Percentiles rank a stretch among this genome's conserved stretches.
Conservation (phyloP, 2,329 filamentous ascomycete genomes). For the Ustilaginoidea virens region DNA sequence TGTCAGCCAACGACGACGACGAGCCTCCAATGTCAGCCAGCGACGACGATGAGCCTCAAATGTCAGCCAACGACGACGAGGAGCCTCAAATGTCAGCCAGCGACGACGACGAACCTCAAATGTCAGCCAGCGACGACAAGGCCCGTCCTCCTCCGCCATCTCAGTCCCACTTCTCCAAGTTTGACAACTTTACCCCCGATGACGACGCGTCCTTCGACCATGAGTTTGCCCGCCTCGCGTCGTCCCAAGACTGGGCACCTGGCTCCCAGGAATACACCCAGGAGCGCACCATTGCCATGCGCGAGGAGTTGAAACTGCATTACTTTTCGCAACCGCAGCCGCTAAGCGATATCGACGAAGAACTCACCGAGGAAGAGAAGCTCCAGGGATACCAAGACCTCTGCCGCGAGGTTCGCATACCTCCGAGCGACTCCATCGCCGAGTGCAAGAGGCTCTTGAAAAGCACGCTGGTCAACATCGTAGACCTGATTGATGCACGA, state of each 20-base stretch:
- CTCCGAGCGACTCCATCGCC: constrained; percentile 4
- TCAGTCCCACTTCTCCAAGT: constrained; percentile 17
- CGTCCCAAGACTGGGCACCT: constrained; percentile 14
- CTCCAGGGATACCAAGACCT: constrained; percentile 13
- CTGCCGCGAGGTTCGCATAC: constrained; percentile 13
- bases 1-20: too few species aligned
- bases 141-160: too few species aligned
- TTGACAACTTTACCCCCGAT: constrained; percentile 14
- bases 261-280: constrained; percentile 13
- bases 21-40: too few species aligned
- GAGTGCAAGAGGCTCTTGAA: constrained; percentile 12
- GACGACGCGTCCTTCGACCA: constrained; percentile 14
- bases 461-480: constrained; percentile 15
- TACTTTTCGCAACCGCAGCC: constrained; percentile 13
- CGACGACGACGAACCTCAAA: too few species aligned
- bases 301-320: constrained; percentile 13
- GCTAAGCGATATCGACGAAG: not conserved
- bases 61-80: too few species aligned
- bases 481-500: constrained; percentile 15
- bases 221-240: constrained; percentile 16
- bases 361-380: constrained; percentile 7
- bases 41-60: too few species aligned
- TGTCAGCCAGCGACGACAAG: too few species aligned
- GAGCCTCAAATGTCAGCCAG: too few species aligned
- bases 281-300: constrained; percentile 17